A percentile compares a stretch with the other conserved stretches of the same genome.
Evolutionary conservation across 139 green algal genomes (phyloP).

Genomic region (Zygnema circumcarinatum): DNA sequence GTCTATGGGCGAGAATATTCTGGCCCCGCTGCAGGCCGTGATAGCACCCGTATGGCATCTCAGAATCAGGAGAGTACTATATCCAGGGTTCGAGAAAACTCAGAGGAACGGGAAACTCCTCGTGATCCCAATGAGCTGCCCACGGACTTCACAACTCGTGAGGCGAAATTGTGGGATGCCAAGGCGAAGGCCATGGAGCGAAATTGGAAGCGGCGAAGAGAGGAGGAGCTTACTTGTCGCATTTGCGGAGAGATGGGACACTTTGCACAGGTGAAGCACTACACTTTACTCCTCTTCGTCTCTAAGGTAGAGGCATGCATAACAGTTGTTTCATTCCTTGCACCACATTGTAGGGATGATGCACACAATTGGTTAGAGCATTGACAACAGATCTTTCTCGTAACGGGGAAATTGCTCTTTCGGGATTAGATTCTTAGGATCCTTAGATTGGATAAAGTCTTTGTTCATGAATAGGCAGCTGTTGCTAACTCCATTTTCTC

Average conservation of each 20-base stretch:
- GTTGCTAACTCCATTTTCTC: no score
- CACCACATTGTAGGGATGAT: no score
- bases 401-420: no score
- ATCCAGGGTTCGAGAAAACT: conserved; percentile 12
- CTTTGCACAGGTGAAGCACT: conserved; percentile 40
- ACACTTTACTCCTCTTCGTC: conserved; percentile 1
- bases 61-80: not conserved
- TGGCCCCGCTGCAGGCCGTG: not conserved
- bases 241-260: conserved; percentile 51
- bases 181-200: conserved; percentile 54
- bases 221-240: conserved; percentile 55
- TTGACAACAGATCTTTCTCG: no score
- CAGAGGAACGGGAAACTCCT: not conserved
- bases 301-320: no score
- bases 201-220: conserved; percentile 47
- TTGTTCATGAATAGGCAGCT: no score
- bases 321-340: no score
- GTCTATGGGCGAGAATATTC: conserved; percentile 38
- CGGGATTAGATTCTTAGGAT: no score
- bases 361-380: no score
- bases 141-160: conserved; percentile 47
- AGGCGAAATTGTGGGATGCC: conserved; percentile 48
- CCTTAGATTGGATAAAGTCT: no score
- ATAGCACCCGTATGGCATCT: not conserved
- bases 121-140: conserved; percentile 31